These are phyloP conservation scores for Leptographium wingfieldii DNA, from an alignment of 2,329 filamentous ascomycete genomes.

Conservation along the genomic window DNA sequence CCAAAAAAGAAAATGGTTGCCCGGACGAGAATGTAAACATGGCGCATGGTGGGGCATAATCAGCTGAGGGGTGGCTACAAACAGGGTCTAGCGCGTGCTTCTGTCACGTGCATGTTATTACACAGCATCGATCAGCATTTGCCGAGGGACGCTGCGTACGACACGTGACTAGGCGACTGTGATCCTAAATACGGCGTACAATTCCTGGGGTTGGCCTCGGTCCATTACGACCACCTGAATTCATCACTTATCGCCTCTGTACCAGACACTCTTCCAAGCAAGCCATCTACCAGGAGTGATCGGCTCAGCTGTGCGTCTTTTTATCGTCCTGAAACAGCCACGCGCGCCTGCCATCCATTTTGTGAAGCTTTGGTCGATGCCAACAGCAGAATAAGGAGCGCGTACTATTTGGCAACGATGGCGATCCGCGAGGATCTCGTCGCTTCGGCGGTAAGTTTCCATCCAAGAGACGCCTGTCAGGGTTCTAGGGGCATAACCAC, in stretches of 20 bases:
- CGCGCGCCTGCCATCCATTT: background rate
- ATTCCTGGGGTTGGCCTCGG: constrained; percentile 13
- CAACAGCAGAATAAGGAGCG: background rate
- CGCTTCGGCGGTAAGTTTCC: constrained; percentile 56
- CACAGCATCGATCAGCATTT: constrained; percentile 1
- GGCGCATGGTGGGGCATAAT: constrained; percentile 9
- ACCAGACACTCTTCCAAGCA: background rate
- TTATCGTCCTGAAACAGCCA: background rate
- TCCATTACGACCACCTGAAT: constrained; percentile 16
- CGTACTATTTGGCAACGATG: constrained; percentile 28
- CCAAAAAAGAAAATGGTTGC: constrained; percentile 1
- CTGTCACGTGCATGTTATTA: background rate
- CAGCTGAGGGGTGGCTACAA: constrained; percentile 4
- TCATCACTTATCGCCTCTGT: background rate
- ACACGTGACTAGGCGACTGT: constrained; percentile 1
- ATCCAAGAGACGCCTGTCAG: background rate
- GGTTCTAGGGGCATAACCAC: too few relatives aligned
- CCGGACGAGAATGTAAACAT: constrained; percentile 13
- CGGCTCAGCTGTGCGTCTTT: background rate
- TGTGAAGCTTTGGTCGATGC: background rate
- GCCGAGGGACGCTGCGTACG: background rate
- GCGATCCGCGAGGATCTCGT: constrained; percentile 92
- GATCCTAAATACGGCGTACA: background rate
- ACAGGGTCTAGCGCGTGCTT: background rate
- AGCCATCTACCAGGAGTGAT: background rate